Base-by-base conservation (phyloP, 2,329 filamentous ascomycete genomes). In the Fusarium sp. region DNA sequence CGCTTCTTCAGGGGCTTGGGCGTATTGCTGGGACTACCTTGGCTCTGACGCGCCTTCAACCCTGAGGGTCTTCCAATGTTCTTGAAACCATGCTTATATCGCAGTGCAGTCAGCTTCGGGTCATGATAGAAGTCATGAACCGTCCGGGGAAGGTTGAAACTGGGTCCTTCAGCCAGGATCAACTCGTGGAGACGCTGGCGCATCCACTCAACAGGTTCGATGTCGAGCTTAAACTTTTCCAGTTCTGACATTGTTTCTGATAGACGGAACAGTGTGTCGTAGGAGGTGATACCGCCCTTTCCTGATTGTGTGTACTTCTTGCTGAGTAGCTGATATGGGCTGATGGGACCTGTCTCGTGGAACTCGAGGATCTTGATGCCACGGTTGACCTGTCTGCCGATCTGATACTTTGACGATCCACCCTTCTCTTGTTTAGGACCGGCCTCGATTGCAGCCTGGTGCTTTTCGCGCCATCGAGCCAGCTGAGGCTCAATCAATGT, bases 81-180 rank as follows among this genome's bases (percentile, higher is more conserved):
- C 58, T 88, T 87, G 68, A 87, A 89, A 0, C 89, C 89, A 67
- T 87, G 86, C 80, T 88, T 88, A 27, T 82, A 80, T 9, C 89
- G 84, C 10, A 90, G 80, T 2, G 82, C 79, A 16, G 84, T 82
- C 2, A 90, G 80, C 76, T 90, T 90, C 0, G 82, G 80, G 73
- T 91, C 89, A 72, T 89, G 87, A 71, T 91, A 91, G 23, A 91
- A 85, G 73, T 88, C 85, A 61, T 88, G 86, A 2, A 88, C 84
- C 2, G 84, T 87, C 75, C 84, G 85, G 52, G 85, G 84, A 23
- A 90, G 80, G 76, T 85, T 89, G 74, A 91, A 91, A 18, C 82
- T 82, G 3, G 85, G 76, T 1, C 87, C 87, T 43, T 86, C 80
- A 20, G 81, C 71, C 56, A 78, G 58, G 41, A 84, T 83, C 16